A percentile compares a stretch with the other conserved stretches of the same genome.
phyloP scores from a whole-genome alignment of 2,329 filamentous ascomycete species.

The Ilyonectria destructans region DNA sequence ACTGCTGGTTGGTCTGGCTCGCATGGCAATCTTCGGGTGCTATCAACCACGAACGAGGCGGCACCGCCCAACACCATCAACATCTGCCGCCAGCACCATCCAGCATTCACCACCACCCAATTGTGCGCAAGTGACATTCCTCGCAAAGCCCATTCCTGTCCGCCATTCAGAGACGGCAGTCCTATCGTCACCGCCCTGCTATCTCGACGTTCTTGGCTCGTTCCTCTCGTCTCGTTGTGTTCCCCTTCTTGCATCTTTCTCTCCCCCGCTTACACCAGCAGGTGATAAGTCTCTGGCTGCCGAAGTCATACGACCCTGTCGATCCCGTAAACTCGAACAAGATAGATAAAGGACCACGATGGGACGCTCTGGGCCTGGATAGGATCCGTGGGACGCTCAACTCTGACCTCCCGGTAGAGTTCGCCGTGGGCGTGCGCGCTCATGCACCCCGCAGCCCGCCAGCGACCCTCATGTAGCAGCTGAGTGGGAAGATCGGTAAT shows the following conservation, averaged over 20 bases:
- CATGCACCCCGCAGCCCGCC: constrained; percentile 42
- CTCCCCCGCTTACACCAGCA: background rate
- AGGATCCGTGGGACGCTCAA: background rate
- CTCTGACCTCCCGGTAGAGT: constrained; percentile 38
- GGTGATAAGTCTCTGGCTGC: background rate
- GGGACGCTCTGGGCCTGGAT: constrained; percentile 1
- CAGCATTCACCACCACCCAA: constrained; percentile 3
- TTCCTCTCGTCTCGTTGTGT: background rate
- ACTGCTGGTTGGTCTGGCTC: constrained; percentile 1
- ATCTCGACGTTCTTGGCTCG: background rate
- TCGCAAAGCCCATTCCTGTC: background rate
- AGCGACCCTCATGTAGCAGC: constrained; percentile 37
- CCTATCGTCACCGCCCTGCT: constrained; percentile 12
- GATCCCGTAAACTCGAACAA: background rate
- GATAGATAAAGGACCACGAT: background rate
- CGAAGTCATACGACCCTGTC: background rate
- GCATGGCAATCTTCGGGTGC: constrained; percentile 17
- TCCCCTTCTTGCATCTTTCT: background rate
- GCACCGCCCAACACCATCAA: constrained; percentile 28
- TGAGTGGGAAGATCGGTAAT: constrained; percentile 9
- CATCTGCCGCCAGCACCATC: background rate
- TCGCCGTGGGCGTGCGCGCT: constrained; percentile 31
- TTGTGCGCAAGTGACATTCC: constrained; percentile 16
- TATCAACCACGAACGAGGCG: constrained; percentile 27
- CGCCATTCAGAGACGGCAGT: constrained; percentile 13